phyloP scores from a whole-genome alignment of 768 basidiomycete species.

The Nidularia sp. region DNA sequence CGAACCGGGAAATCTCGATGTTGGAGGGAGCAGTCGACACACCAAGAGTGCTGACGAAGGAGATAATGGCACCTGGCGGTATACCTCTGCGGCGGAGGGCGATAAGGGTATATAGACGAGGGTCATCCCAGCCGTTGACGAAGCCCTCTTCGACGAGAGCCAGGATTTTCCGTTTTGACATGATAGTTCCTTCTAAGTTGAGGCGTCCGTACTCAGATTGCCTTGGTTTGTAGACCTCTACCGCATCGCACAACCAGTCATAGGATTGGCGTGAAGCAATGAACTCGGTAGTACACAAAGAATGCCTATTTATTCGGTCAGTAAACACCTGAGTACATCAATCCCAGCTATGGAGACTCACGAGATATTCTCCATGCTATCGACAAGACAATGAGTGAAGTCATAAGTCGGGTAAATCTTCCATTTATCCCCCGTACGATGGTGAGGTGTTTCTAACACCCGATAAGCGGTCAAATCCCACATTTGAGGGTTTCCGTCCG shows the following conservation, averaged over 20 bases:
- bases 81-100: slow-evolving; percentile 92
- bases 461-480: slow-evolving; percentile 99
- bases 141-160: slow-evolving; percentile 81
- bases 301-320: slow-evolving; percentile 59
- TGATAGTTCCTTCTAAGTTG: slow-evolving; percentile 90
- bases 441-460: slow-evolving; percentile 86
- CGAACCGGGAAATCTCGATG: slow-evolving; percentile 87
- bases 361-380: slow-evolving; percentile 99
- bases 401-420: slow-evolving; percentile 98
- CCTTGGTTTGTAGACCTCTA: slow-evolving; percentile 95
- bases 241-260: slow-evolving; percentile 97
- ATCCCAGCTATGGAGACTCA: slow-evolving; percentile 40
- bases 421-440: slow-evolving; percentile 92
- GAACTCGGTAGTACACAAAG: slow-evolving; percentile 94
- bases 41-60: slow-evolving; percentile 91
- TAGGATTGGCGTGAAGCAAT: slow-evolving; percentile 94
- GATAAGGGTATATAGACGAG: slow-evolving; percentile 93
- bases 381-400: slow-evolving; percentile 96
- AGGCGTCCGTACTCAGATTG: slow-evolving; percentile 97
- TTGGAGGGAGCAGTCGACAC: slow-evolving; percentile 83
- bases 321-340: not conserved
- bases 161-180: slow-evolving; percentile 94
- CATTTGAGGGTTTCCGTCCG: slow-evolving; percentile 96
- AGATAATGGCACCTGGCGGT: slow-evolving; percentile 92
- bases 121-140: slow-evolving; percentile 96